Evolutionary conservation across 1,139 yeast species (phyloP), one percentile per base, ranked within the genome.

Genomic region (Geotrichum aggregatum): DNA sequence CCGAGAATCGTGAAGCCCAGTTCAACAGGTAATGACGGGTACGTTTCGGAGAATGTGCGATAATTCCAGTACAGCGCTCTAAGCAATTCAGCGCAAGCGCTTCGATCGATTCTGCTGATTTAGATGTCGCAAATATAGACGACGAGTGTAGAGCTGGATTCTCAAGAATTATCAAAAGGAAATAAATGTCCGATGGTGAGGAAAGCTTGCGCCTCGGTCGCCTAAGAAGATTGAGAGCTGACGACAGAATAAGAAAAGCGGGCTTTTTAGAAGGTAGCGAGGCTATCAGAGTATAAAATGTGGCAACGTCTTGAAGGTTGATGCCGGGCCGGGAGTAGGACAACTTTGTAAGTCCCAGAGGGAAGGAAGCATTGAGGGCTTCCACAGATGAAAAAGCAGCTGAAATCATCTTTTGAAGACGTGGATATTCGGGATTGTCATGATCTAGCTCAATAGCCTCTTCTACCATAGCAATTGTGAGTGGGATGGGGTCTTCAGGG

Each of bases 41-140:
- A 0, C 69, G 61, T 2, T 75, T 65, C 31, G 76, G 73, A 3
- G 77, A 61, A 58, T 81, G 76, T 0, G 92, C 75, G 47, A 87
- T 60, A 3, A 84, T 71, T 0, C 96, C 95, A 36, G 87, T 69
- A 3, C 79, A 69, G 47, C 91, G 72, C 61, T 84, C 85, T 21
- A 83, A 64, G 2, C 87, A 73, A 48, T 86, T 89, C 61, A 81
- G 83, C 22, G 83, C 75, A 14, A 83, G 61, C 67, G 54, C 49
- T 13, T 46, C 52, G 21, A 57, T 48, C 8, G 44, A 34, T 8
- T 39, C 31, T 11, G 8, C 52, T 40, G 38, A 14, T 7, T 39
- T 10, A 6, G 42, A 39, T 14, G 50, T 18, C 2, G 65, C 56
- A 46, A 62, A 63, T 21, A 62, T 34, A 18, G 64, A 55, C 18